Percentiles rank a stretch among this genome's conserved stretches.
Conservation (phyloP, 768 basidiomycete species). For the Amanita exitialis region DNA sequence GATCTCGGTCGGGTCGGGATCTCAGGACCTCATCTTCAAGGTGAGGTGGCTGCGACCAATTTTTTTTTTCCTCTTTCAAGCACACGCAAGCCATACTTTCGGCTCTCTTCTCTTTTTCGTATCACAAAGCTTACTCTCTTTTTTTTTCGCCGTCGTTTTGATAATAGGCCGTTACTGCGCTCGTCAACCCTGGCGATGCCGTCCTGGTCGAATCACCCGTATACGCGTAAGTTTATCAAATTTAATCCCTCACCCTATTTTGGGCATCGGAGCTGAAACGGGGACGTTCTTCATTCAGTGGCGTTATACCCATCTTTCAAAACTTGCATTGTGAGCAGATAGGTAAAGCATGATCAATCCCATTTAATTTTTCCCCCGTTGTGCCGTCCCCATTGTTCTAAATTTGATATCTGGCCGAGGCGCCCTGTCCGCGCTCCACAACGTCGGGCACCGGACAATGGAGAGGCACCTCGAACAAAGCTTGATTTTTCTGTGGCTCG, state of each 20-base stretch:
- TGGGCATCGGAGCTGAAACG: background rate
- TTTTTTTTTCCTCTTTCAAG: background rate
- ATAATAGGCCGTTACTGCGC: constrained; percentile 54
- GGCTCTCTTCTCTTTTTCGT: background rate
- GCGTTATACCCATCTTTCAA: constrained; percentile 11
- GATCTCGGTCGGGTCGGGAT: constrained; percentile 71
- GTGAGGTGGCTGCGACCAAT: no score
- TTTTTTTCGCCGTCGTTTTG: background rate
- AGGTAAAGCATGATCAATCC: background rate
- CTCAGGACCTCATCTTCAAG: constrained; percentile 87
- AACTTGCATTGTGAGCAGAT: constrained; percentile 10
- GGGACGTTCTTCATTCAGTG: background rate
- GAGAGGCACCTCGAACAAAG: background rate
- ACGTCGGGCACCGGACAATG: background rate
- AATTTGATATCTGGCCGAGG: background rate
- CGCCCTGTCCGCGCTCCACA: background rate
- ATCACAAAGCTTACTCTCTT: background rate
- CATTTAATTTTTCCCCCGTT: background rate
- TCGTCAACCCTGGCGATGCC: constrained; percentile 73
- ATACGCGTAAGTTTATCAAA: constrained; percentile 44
- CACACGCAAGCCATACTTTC: no score
- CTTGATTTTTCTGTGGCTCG: background rate
- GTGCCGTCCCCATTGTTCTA: background rate
- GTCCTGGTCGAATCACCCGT: constrained; percentile 78
- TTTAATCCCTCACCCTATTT: background rate